Base-by-base conservation (phyloP, 345 rosid genomes). In the Salix exigua region DNA sequence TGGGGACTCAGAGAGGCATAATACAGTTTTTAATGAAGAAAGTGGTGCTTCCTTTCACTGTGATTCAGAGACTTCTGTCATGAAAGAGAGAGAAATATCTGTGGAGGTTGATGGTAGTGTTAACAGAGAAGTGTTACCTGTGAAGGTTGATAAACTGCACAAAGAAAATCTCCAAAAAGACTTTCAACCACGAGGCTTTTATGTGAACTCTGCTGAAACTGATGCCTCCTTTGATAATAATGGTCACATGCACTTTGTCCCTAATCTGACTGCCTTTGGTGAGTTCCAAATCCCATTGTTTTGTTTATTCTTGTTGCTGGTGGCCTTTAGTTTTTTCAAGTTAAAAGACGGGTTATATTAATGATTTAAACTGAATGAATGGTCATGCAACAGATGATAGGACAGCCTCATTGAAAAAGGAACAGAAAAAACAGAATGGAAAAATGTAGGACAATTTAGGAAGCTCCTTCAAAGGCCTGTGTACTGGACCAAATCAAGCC, bases 1-100 rank as follows among this genome's bases (percentile, higher is more conserved):
- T 42, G 83, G 79, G 74, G 67, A 67, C 77, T 66, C 83, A 33
- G 87, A 71, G 65, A 80, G 73, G 51, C 77, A 72, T 72, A 78
- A 81, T 82, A 63, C 85, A 0, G 48, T 73, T 75, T 75, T 72
- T 76, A 79, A 81, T 74, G 70, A 74, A 67, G 83, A 83, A 40
- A 79, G 86, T 21, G 81, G 73, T 46, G 74, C 85, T 73, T 83
- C 79, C 58, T 72, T 63, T 25, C 83, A 73, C 66, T 66, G 69
- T 71, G 82, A 76, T 70, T 89, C 98, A 38, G 89, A 85, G 58
- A 51, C 92, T 25, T 92, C 98, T n/a, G 87, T 94, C 82, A 85
- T 86, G 92, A 86, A 88, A 63, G 78, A 81, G 60, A 89, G 83
- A 82, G 75, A 73, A 73, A 23, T 61, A 25, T 64, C 79, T 6